phyloP scores from a whole-genome alignment of 257 asterid genomes.

The Solanum sejunctum region DNA sequence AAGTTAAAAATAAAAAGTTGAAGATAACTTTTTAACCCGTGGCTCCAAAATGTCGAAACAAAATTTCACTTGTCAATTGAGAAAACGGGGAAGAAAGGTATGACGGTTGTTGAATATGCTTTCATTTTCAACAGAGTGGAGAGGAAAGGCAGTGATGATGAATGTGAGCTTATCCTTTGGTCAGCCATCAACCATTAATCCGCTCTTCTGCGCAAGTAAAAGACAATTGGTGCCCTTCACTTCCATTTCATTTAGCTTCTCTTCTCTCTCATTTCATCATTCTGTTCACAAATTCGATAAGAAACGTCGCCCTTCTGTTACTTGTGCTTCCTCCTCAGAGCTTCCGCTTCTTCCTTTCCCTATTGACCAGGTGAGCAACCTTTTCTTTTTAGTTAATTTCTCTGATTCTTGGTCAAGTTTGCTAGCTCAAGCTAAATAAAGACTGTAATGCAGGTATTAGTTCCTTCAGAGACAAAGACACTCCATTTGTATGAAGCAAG shows the following conservation, averaged over 20 bases:
- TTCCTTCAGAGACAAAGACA: slow-evolving; percentile 67
- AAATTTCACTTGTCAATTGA: too few relatives aligned
- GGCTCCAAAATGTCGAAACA: too few relatives aligned
- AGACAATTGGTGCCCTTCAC: not conserved
- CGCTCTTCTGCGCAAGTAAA: not conserved
- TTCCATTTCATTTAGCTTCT: not conserved
- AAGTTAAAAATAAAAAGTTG: too few relatives aligned
- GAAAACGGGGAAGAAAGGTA: not conserved
- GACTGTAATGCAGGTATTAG: slow-evolving; percentile 34
- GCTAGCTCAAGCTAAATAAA: not conserved
- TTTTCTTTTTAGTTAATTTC: not conserved
- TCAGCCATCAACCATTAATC: not conserved
- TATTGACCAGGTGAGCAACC: slow-evolving; percentile 12
- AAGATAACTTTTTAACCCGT: too few relatives aligned
- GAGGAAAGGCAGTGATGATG: not conserved
- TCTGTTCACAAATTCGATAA: not conserved
- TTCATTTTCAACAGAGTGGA: not conserved
- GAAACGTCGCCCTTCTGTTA: not conserved
- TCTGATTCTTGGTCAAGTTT: not conserved
- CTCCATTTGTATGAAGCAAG: slow-evolving; percentile 80
- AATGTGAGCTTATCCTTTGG: not conserved
- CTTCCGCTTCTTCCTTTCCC: slow-evolving; percentile 28
- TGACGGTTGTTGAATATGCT: not conserved
- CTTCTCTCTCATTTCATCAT: not conserved
- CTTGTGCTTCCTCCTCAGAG: not conserved